Conservation (phyloP, 1,284 basidiomycete species). For the Neonothopanus nambi region DNA sequence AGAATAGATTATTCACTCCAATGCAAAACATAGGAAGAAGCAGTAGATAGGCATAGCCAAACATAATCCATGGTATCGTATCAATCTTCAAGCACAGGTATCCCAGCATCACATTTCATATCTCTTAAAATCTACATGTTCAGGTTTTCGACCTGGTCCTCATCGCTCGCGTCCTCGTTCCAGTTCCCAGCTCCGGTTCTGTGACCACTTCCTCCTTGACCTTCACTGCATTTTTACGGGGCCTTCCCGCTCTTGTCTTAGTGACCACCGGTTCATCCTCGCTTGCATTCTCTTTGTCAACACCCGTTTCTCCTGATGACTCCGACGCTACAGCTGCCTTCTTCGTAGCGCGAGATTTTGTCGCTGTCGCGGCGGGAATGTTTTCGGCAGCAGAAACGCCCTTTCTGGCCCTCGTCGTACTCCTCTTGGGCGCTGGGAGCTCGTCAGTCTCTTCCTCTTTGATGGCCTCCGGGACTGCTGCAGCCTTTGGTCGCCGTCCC, state of each 20-base stretch:
- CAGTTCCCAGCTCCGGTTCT: slow-evolving; percentile 3
- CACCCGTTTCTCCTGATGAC: slow-evolving; percentile 1
- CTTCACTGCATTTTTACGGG: slow-evolving; percentile 6
- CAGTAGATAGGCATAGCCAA: no score
- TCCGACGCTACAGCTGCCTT: neutral
- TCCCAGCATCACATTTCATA: no score
- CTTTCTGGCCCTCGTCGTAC: neutral
- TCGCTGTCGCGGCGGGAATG: neutral
- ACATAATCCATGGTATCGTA: neutral
- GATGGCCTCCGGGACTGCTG: slow-evolving; percentile 4
- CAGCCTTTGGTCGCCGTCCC: slow-evolving; percentile 8
- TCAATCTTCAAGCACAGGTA: neutral
- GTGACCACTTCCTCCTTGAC: slow-evolving; percentile 8
- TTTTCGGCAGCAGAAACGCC: neutral
- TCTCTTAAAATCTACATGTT: neutral
- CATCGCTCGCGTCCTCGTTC: slow-evolving; percentile 9
- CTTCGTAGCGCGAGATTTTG: neutral
- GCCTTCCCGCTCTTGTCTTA: slow-evolving; percentile 8
- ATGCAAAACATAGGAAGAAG: neutral
- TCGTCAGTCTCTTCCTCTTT: slow-evolving; percentile 10
- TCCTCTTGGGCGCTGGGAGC: neutral
- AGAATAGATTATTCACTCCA: neutral
- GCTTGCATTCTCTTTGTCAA: slow-evolving; percentile 12
- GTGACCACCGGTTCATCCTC: slow-evolving; percentile 5
- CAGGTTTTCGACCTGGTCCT: slow-evolving; percentile 7